Evolutionary conservation across 345 rosid species (phyloP), one percentile per base, ranked within the genome.

Genomic region (Corymbia maculata): DNA sequence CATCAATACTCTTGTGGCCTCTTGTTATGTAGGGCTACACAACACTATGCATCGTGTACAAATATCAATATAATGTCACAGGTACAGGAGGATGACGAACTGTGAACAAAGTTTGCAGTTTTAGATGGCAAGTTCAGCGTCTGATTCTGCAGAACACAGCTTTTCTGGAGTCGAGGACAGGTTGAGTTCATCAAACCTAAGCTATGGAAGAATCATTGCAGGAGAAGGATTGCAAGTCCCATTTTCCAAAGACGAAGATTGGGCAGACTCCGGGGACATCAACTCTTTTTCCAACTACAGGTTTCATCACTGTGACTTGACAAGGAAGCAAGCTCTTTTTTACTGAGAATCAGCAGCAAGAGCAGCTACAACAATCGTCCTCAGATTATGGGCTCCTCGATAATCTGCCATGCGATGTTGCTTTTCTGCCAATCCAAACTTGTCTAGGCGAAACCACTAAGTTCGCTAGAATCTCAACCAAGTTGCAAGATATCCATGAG

Each of bases 391-490:
- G 91, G 51, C 89, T 52, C 22, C 88, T 90, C 51, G 89, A 90
- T 57, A 86, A 90, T 75, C 85, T 80, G 42, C 66, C 53, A 52
- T 89, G 85, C 15, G 51, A 92, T 89, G 42, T 53, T 36, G 13
- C 87, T 79, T 87, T 90, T 55, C 93, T 92, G 13, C 91, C 90
- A 19, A 7, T 89, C 75, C 89, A 90, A 70, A 85, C 91, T 57
- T 86, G 88, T 85, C 30, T 66, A 26, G 89, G 90, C 50, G 92
- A 89, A 82, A 92, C 88, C 14, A n/a, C 88, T 12, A 88, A 89
- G 92, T 86, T 87, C 70, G 86, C 70, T 28, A 88, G 87, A 70
- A n/a, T 57, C 2, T 85, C 51, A 4, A 79, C 51, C 28, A 22
- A 32, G 80, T 64, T 24, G 85, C 86, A 88, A 36, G 51, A 88